Percentiles rank a stretch among this genome's conserved stretches.
Conservation (phyloP, 2,329 filamentous ascomycete species). For the Trichoderma harzianum region DNA sequence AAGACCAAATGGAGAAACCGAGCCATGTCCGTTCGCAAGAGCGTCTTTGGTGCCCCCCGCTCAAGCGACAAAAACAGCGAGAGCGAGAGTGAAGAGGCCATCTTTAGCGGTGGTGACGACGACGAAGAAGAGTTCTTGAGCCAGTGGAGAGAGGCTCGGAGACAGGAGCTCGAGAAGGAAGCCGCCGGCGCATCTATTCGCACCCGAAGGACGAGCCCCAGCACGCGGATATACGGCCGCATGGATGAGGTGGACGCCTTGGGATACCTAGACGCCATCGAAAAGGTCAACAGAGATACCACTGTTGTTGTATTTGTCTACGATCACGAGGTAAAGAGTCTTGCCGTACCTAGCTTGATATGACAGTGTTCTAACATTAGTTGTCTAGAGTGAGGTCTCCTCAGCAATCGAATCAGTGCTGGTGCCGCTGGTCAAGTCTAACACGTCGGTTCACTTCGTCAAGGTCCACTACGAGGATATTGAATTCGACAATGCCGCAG, state of each 20-base stretch:
- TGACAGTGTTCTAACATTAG: slow-evolving; percentile 24
- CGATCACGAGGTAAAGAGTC: slow-evolving; percentile 70
- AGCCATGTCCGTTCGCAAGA: slow-evolving; percentile 51
- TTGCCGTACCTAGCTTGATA: not conserved
- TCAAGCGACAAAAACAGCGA: slow-evolving; percentile 33
- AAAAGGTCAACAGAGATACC: slow-evolving; percentile 78
- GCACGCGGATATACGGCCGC: slow-evolving; percentile 71
- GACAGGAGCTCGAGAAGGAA: slow-evolving; percentile 71
- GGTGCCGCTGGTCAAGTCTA: slow-evolving; percentile 65
- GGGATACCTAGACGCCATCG: slow-evolving; percentile 94
- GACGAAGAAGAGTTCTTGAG: slow-evolving; percentile 75
- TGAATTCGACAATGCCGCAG: slow-evolving; percentile 85
- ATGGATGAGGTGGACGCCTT: slow-evolving; percentile 82
- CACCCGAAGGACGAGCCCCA: slow-evolving; percentile 70
- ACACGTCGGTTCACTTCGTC: slow-evolving; percentile 77
- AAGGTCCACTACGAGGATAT: slow-evolving; percentile 90
- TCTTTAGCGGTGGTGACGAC: slow-evolving; percentile 45
- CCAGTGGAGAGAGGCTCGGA: slow-evolving; percentile 77
- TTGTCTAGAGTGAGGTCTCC: slow-evolving; percentile 70
- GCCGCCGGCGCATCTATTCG: slow-evolving; percentile 51
- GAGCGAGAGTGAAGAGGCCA: slow-evolving; percentile 47
- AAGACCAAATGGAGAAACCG: slow-evolving; percentile 53
- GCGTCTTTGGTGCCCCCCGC: slow-evolving; percentile 49
- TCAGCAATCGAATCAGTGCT: slow-evolving; percentile 76
- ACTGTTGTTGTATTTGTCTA: slow-evolving; percentile 92